Conservation (phyloP, 352 stramenopile genomes). For the Pythium aquatile region DNA sequence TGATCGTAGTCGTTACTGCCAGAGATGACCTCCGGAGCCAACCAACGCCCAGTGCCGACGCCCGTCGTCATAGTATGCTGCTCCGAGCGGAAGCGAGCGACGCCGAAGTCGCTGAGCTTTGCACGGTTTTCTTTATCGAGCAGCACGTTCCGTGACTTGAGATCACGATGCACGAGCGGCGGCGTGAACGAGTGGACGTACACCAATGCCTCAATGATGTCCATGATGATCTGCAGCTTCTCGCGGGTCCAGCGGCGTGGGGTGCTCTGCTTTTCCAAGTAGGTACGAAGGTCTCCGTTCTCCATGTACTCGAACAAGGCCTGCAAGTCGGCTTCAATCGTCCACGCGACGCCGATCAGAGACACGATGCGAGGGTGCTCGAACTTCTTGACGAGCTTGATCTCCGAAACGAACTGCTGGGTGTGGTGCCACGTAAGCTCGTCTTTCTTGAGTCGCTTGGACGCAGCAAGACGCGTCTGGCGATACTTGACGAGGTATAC, state of each 20-base stretch:
- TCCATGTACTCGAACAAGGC: conserved; percentile 74
- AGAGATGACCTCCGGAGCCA: conserved; percentile 38
- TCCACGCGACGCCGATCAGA: conserved; percentile 71
- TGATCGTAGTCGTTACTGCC: conserved; percentile 39
- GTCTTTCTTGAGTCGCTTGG: conserved; percentile 39
- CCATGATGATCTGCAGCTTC: conserved; percentile 39
- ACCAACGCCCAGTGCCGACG: conserved; percentile 35
- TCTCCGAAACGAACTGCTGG: conserved; percentile 63
- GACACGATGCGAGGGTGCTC: conserved; percentile 66
- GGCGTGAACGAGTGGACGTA: conserved; percentile 47
- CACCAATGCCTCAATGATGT: conserved; percentile 41
- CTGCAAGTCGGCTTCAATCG: conserved; percentile 52
- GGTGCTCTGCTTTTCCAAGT: conserved; percentile 33
- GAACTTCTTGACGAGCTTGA: conserved; percentile 65
- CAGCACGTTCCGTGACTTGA: conserved; percentile 46
- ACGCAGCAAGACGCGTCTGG: conserved; percentile 26
- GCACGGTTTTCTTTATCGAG: conserved; percentile 27
- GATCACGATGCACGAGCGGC: conserved; percentile 37
- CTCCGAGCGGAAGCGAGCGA: conserved; percentile 37
- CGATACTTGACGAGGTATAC: conserved; percentile 50
- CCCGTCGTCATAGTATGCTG: conserved; percentile 36
- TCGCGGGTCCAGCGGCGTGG: conserved; percentile 35
- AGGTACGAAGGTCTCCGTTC: conserved; percentile 55
- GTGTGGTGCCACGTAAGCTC: conserved; percentile 44
- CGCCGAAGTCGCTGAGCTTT: conserved; percentile 42